Base-by-base conservation (phyloP, 345 rosid species). In the Aquilaria yunnanensis region DNA sequence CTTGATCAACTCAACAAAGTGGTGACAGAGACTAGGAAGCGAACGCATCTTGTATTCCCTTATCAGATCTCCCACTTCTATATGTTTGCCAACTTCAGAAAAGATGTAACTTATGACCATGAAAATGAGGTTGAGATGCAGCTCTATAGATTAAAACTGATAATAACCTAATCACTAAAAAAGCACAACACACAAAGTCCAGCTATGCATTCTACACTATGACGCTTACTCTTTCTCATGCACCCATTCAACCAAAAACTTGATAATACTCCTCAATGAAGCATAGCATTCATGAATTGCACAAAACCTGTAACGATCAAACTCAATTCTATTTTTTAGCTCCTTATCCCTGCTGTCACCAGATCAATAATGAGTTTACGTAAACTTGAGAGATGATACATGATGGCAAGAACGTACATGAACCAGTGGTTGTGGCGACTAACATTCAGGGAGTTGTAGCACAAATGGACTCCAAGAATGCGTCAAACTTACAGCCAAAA, bases 251-350 rank as follows among this genome's bases (percentile, higher is more conserved):
- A 95, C 99, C 87, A 95, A 70, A 67, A 68, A 64, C 65, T 32
- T 84, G 57, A 95, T 85, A 16, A 16, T 16, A 16, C 23, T 16
- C 23, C 23, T 16, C 23, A 16, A 16, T 16, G 23, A 16, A 16
- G 96, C 96, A 78, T 89, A 95, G 77, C 99, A 95, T 75, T 95
- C 99, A 62, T 77, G 64, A 66, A 95, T 89, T 68, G 99, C 99
- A 75, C 96, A 91, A 63, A 79, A 81, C 99, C 84, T 95, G 73
- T 95, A 95, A 52, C 7, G 14, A 73, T 89, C 96, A 64, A 57
- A 53, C 37, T 74, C 90, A 64, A 95, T 87, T 77, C 96, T 83
- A 77, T 87, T 95, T 70, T 57, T 84, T 67, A 94, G 90, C 82
- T 95, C 99, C 68, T 79, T 74, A 70, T 89, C 99, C 71, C 92